phyloP scores from a whole-genome alignment of 2,329 filamentous ascomycete species.

The Fusarium fujikuroi region DNA sequence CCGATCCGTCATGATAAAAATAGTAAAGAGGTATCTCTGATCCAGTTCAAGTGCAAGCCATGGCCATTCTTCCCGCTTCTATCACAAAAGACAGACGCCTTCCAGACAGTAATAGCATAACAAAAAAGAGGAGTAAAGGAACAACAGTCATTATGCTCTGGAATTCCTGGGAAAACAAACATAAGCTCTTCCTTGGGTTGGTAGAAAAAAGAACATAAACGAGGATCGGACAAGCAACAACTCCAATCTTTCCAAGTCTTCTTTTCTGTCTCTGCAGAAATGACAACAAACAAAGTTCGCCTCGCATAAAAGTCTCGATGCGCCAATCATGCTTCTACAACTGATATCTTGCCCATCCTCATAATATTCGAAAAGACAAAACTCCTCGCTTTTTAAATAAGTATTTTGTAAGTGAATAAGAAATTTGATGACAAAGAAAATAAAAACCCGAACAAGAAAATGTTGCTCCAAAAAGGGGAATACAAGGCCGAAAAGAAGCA shows the following conservation, averaged over 20 bases:
- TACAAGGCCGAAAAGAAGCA: constrained; percentile 38
- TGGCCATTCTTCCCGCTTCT: constrained; percentile 40
- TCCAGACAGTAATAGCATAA: constrained; percentile 24
- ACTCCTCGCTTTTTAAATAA: constrained; percentile 45
- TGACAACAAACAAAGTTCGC: constrained; percentile 15
- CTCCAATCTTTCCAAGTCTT: constrained; percentile 33
- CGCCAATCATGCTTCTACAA: constrained; percentile 47
- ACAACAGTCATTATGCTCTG: constrained; percentile 22
- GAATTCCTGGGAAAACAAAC: constrained; percentile 9
- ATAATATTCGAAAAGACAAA: constrained; percentile 44
- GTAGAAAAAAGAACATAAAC: constrained; percentile 14
- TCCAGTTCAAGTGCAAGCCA: constrained; percentile 37
- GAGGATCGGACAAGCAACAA: constrained; percentile 24
- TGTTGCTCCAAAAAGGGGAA: constrained; percentile 24
- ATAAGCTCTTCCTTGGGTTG: constrained; percentile 6
- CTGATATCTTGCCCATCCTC: constrained; percentile 42
- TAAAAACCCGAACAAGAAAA: constrained; percentile 7
- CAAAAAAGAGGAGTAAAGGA: constrained; percentile 18
- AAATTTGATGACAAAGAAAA: constrained; percentile 33
- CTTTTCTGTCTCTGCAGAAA: constrained; percentile 31
- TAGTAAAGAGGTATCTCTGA: constrained; percentile 35
- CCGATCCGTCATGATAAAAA: constrained; percentile 30
- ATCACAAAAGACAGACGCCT: constrained; percentile 41
- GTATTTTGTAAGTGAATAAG: constrained; percentile 19
- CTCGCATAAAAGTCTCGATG: constrained; percentile 37